Base-by-base conservation (phyloP, 257 asterid genomes). In the Solanum microdontum region DNA sequence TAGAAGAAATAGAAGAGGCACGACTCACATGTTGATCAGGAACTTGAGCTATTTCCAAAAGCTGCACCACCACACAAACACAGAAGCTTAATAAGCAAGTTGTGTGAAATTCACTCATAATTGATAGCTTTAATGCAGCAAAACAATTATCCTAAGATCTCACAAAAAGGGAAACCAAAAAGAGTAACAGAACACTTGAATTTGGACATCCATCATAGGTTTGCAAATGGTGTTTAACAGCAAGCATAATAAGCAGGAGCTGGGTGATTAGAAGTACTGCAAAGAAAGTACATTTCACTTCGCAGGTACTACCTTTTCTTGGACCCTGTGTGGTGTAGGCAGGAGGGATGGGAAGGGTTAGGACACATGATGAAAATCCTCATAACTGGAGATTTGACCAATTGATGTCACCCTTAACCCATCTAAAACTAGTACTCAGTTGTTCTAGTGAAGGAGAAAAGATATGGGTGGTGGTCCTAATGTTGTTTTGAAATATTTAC, bases 21-120 rank as follows among this genome's bases (percentile, higher is more conserved):
- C 3, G 88, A 51, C 98, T 93, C 90, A 97, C 99, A 87, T 96
- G 95, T 93, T 93, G 94, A 89, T 97, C 99, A 82, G 99, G 91
- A 85, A 97, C 99, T 93, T 97, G 99, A 32, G 99, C 99, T 70
- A 97, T 96, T 92, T 97, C 99, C 92, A 97, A 94, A 64, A 97
- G 98, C 99, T 97, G 98, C 90, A 93, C 51, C 90, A 92, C 84
- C 86, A 88, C 69, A 88, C n/a, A 74, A 83, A 88, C 39, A 75
- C 76, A 60, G 76, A 76, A 82, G 84, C 48, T 82, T 74, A 79
- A 36, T 72, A 55, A 77, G 88, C 36, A 88, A 84, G 74, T 64
- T 66, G 85, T 24, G 60, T 6, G 7, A 14, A 40, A 51, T 40
- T 10, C 10, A 15, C 68, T 24, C n/a, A 77, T 40, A 40, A 77